Conservation (phyloP, 2,329 filamentous ascomycete species). For the Fusarium sp. region DNA sequence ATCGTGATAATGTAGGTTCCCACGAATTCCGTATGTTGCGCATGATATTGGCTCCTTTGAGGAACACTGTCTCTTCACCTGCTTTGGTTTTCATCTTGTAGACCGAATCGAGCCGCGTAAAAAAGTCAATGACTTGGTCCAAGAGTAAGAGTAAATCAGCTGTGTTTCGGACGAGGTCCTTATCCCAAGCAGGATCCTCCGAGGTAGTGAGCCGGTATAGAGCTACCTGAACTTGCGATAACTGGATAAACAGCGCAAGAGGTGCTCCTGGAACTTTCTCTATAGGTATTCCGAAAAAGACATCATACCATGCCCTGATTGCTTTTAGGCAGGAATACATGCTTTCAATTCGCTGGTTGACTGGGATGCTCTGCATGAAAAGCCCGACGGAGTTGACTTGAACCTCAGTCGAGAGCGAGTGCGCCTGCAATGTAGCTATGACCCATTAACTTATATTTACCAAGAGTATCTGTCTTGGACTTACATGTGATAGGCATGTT, state of each 20-base stretch:
- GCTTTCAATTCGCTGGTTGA: slow-evolving; percentile 48
- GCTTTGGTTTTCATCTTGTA: slow-evolving; percentile 47
- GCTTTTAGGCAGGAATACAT: slow-evolving; percentile 53
- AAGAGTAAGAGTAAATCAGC: slow-evolving; percentile 52
- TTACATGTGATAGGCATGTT: slow-evolving; percentile 45
- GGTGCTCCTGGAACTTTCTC: slow-evolving; percentile 48
- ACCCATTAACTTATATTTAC: slow-evolving; percentile 10
- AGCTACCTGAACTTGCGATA: slow-evolving; percentile 52
- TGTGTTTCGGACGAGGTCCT: slow-evolving; percentile 50
- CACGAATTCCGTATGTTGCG: slow-evolving; percentile 50
- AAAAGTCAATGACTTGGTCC: slow-evolving; percentile 50
- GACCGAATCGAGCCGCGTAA: slow-evolving; percentile 41
- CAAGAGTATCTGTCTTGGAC: slow-evolving; percentile 11
- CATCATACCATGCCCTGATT: slow-evolving; percentile 52
- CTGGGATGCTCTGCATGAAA: slow-evolving; percentile 49
- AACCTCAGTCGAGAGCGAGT: slow-evolving; percentile 47
- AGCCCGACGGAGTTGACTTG: slow-evolving; percentile 50
- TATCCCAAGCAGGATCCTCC: slow-evolving; percentile 57
- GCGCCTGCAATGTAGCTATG: slow-evolving; percentile 48
- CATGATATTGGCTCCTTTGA: slow-evolving; percentile 52
- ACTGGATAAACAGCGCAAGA: slow-evolving; percentile 49
- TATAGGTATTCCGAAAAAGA: slow-evolving; percentile 50
- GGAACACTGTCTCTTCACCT: slow-evolving; percentile 48
- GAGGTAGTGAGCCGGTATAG: slow-evolving; percentile 55
- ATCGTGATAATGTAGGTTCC: slow-evolving; percentile 51